Base-by-base conservation (phyloP, 2,329 filamentous ascomycete species). In the Chaetomium sp. region DNA sequence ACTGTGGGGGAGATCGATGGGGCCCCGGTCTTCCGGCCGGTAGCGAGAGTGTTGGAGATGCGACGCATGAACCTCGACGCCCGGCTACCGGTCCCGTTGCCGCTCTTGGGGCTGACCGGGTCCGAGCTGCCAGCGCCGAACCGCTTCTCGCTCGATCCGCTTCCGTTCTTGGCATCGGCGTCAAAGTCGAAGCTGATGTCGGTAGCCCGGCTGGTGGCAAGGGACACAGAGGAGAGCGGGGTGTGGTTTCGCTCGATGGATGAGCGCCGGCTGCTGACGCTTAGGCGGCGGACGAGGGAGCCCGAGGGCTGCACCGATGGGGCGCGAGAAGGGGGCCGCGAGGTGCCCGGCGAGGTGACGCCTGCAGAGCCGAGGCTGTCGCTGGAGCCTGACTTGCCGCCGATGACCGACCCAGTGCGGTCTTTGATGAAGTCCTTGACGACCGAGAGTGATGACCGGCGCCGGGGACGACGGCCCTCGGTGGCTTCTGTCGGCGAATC, bases 401-500 rank as follows among this genome's bases (percentile, higher is more conserved):
- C 74, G 11, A 70, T 66, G 47, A 79, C 70, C 0, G 80, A 81
- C 54, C 74, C 74, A 54, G 80, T 75, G 8, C 76, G 73, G 52
- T 85, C 81, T 65, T 80, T 84, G 67, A 85, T 82, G 55, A 85
- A 82, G 59, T 78, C 80, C 64, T 76, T 79, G 38, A 85, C 78
- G 34, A 84, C 73, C 38, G 76, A 81, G 49, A 86, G 70, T 1
- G 82, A 86, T 5, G 83, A 83, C 50, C 81, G 75, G 43, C 80
- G 74, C 33, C 76, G 71, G 1, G 63, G 64, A 4, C 64, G 65
- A 9, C 33, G 56, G 6, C 53, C 57, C 2, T 65, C 65, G 0
- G 11, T 14, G 4, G 59, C 59, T 6, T 65, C 70, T 36, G 70
- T 61, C 41, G 68, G 65, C 3, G 36, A 55, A 14, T 69, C 72